Percentiles rank a stretch among this genome's conserved stretches.
phyloP scores from a whole-genome alignment of 176 grass and related monocot species.

The Carex scoparia region DNA sequence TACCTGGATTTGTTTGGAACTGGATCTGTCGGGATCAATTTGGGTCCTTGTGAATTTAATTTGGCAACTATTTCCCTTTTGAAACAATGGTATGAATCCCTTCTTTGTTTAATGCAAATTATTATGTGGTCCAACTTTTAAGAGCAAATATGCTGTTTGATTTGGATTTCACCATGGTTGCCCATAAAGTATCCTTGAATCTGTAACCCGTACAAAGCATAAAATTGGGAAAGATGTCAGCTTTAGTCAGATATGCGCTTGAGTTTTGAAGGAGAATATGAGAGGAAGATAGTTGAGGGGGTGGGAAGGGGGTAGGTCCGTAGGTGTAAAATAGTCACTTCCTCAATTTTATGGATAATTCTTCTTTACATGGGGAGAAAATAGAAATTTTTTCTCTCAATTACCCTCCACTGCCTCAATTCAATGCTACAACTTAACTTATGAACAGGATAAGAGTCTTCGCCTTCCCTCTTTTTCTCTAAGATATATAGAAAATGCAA shows the following conservation, averaged over 20 bases:
- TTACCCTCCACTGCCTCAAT: background rate
- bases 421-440: background rate
- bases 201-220: background rate
- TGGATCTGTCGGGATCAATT: background rate
- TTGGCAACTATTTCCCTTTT: background rate
- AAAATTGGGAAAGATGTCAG: background rate
- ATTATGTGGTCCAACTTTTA: background rate
- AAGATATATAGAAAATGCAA: background rate
- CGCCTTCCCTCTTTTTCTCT: background rate
- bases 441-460: background rate
- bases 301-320: background rate
- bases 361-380: background rate
- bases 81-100: background rate
- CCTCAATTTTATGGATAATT: background rate
- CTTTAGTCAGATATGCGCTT: background rate
- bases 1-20: background rate
- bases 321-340: background rate
- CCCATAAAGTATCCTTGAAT: background rate
- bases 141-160: background rate
- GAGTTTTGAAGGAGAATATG: background rate
- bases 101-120: constrained; percentile 6
- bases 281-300: background rate
- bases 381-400: background rate
- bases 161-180: background rate
- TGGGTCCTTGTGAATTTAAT: background rate